Base-by-base conservation (phyloP, 169 alveolate species). In the Plasmodium malariae region DNA sequence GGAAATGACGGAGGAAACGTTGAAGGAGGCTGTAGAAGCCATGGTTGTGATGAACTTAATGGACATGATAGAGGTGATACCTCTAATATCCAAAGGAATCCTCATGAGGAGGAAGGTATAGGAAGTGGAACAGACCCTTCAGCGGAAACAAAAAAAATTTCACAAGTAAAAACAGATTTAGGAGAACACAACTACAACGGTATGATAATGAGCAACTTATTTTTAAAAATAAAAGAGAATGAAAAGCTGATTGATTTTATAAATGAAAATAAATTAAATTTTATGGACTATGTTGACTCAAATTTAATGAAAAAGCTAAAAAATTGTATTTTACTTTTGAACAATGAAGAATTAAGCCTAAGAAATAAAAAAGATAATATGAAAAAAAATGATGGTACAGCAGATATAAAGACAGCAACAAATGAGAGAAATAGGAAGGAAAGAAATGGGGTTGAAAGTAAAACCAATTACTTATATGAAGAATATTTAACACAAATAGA, bases 161-260 rank as follows among this genome's bases (percentile, higher is more conserved):
- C n/a, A n/a, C n/a, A n/a, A n/a, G n/a, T n/a, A n/a, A n/a, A n/a
- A n/a, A n/a, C n/a, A n/a, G n/a, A n/a, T n/a, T n/a, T n/a, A 72
- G 4, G 3, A 3, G 43, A 28, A 17, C 32, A 55, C 57, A 36
- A 40, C 11, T 55, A 43, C 1, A 21, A 59, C 6, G 14, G 17
- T 59, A 30, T 7, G 28, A 19, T n/a, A 24, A 59, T 24, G 6
- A 57, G 17, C 24, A 28, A 30, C 37, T 36, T n/a, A n/a, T n/a
- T 36, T 51, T 68, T 78, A 37, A 78, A 78, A 28, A 67, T 78
- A 19, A 78, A 78, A 69, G 55, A 78, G 51, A 78, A 78, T 40
- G 49, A 78, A 36, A 45, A 68, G 6, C 43, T 78, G 37, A 69
- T 55, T n/a, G 54, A 40, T 26, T 78, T 55, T 63, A 78, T 78